Conservation (phyloP, 2,329 filamentous ascomycete genomes). For the Venturia pyrina region DNA sequence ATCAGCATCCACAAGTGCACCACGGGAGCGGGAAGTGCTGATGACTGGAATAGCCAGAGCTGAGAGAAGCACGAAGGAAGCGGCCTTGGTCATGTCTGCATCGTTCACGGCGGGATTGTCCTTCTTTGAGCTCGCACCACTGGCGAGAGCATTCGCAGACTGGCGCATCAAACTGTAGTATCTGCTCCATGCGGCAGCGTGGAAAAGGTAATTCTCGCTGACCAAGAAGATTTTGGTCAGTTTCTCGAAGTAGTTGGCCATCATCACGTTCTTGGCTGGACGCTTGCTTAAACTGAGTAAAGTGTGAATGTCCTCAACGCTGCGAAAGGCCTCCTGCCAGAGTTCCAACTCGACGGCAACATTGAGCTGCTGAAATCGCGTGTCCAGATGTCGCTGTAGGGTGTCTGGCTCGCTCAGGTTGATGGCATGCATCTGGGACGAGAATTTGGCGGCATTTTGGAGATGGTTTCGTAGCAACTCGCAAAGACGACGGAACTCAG, state of each 20-base stretch:
- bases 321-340: slow-evolving; percentile 99
- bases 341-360: slow-evolving; percentile 95
- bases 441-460: slow-evolving; percentile 98
- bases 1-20: slow-evolving; percentile 92
- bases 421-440: slow-evolving; percentile 97
- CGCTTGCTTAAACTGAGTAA: slow-evolving; percentile 96
- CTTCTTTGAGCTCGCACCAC: slow-evolving; percentile 81
- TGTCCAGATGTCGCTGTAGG: slow-evolving; percentile 92
- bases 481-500: slow-evolving; percentile 95
- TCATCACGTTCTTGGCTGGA: slow-evolving; percentile 97
- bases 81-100: slow-evolving; percentile 83
- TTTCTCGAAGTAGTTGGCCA: slow-evolving; percentile 99
- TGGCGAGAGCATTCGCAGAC: slow-evolving; percentile 71
- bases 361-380: slow-evolving; percentile 95
- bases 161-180: slow-evolving; percentile 96
- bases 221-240: slow-evolving; percentile 97
- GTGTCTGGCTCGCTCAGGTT: slow-evolving; percentile 97
- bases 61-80: slow-evolving; percentile 90
- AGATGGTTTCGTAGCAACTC: slow-evolving; percentile 97
- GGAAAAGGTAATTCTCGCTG: slow-evolving; percentile 98
- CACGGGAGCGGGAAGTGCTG: slow-evolving; percentile 91
- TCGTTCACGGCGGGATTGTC: slow-evolving; percentile 88
- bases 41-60: slow-evolving; percentile 98
- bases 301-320: slow-evolving; percentile 97
- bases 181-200: slow-evolving; percentile 91